Base-by-base conservation (phyloP, 306 rosid species). In the Urtica urens region DNA sequence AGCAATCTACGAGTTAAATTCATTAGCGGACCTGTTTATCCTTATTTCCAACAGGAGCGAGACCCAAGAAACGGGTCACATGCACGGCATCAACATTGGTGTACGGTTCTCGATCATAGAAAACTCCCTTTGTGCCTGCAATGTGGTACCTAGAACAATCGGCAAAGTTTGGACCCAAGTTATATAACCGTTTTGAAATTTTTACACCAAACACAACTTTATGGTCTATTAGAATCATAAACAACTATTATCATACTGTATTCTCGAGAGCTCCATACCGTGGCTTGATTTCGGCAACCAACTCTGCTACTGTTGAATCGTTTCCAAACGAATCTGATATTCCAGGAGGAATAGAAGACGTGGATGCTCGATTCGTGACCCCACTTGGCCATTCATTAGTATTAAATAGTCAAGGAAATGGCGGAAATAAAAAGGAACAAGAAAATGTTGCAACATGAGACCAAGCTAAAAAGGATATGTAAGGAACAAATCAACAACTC, bases 321-420 rank as follows among this genome's bases (percentile, higher is more conserved):
- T 73, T 69, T 51, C 85, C 87, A 9, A 18, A 29, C 16, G 68
- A 55, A 51, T 90, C 95, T 2, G 73, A 79, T 43, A 74, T 45
- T 62, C 78, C 87, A 18, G 77, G 58, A 46, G 95, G 85, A 65
- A 73, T 42, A 41, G 79, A 82, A 0, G 81, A 49, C 20, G 64
- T 30, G 51, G 78, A 67, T 48, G 75, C 87, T 62, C 76, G 50
- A 60, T 71, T 73, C 21, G 78, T 79, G 48, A 90, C 67, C 49
- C 85, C 86, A 31, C 69, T 73, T 20, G 99, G 94, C 99, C 99
- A 90, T 67, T 90, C 83, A 25, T 90, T 90, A 74, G 99, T 90
- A 70, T 49, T 35, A 59, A 55, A 24, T 40, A 69, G 56, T 85
- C 53, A 90, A 90, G 78, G 92, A 70, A 64, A 38, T 23, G 53